Conservation (phyloP, 2,329 filamentous ascomycete genomes). For the Purpureocillium lavendulum region DNA sequence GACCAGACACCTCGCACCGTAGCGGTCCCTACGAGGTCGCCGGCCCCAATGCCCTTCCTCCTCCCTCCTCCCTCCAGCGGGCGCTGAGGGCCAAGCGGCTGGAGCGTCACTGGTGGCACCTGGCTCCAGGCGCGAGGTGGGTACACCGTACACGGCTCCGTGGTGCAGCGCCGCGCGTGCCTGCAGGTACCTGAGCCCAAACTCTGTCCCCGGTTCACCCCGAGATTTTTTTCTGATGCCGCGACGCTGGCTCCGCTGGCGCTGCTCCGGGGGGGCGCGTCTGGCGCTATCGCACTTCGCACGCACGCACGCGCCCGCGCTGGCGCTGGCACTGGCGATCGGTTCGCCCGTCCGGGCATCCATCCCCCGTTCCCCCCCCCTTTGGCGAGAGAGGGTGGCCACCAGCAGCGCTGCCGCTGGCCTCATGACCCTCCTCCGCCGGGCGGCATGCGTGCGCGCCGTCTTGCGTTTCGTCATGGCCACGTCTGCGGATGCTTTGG, state of each 20-base stretch:
- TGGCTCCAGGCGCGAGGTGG: background rate
- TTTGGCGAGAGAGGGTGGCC: too few species aligned
- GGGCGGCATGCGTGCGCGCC: too few species aligned
- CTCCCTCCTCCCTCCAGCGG: background rate
- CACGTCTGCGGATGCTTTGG: too few species aligned
- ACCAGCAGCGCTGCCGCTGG: too few species aligned
- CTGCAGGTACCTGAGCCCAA: conserved; percentile 3
- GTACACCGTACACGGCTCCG: background rate
- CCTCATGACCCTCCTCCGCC: background rate
- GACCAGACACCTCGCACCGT: too few species aligned
- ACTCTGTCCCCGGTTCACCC: conserved; percentile 20
- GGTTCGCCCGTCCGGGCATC: background rate
- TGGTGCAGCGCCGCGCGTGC: too few species aligned
- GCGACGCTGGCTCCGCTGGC: conserved; percentile 6
- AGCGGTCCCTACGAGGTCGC: too few species aligned
- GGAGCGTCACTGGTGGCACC: too few species aligned
- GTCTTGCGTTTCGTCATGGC: too few species aligned
- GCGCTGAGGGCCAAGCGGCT: background rate
- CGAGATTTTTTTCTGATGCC: conserved; percentile 21
- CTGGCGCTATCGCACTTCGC: too few species aligned
- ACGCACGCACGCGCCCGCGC: background rate
- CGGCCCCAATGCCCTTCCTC: too few species aligned
- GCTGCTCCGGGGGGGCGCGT: background rate
- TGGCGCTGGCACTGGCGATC: too few species aligned
- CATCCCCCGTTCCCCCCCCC: background rate